A percentile compares a stretch with the other conserved stretches of the same genome.
phyloP scores from a whole-genome alignment of 2,329 filamentous ascomycete species.

The Penicillium verrucosum region DNA sequence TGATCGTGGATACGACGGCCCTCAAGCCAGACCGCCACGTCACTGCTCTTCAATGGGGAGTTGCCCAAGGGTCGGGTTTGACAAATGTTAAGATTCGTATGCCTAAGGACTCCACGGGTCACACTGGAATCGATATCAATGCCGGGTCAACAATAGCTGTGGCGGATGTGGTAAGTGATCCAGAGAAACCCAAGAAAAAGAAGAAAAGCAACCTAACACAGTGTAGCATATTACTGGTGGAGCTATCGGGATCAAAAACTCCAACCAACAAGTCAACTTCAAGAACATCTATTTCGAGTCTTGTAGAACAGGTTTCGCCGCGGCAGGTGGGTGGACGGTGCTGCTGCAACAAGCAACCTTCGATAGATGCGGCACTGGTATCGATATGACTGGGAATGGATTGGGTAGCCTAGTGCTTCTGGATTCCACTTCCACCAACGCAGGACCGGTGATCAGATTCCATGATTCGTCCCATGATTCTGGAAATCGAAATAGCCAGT shows the following conservation, averaged over 20 bases:
- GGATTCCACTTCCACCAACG: conserved; percentile 27
- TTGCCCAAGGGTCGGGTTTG: conserved; percentile 33
- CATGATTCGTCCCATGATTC: conserved; percentile 31
- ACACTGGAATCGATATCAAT: conserved; percentile 29
- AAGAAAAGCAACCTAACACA: conserved; percentile 5
- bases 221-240: conserved; percentile 26
- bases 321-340: conserved; percentile 32
- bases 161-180: conserved; percentile 25
- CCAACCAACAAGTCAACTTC: conserved; percentile 34
- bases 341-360: conserved; percentile 29
- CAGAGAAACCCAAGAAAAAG: neutral
- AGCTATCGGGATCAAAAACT: conserved; percentile 28
- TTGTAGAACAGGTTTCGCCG: conserved; percentile 52
- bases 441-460: conserved; percentile 25
- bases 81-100: conserved; percentile 35
- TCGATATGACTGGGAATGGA: conserved; percentile 28
- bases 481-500: conserved; percentile 26
- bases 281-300: conserved; percentile 58
- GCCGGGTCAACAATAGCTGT: conserved; percentile 28
- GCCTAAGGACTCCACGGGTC: conserved; percentile 26
- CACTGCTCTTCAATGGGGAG: conserved; percentile 35
- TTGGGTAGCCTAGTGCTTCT: conserved; percentile 29
- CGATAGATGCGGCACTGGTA: conserved; percentile 26
- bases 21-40: conserved; percentile 18
- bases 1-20: conserved; percentile 32